A percentile compares a stretch with the other conserved stretches of the same genome.
These are phyloP conservation scores for Penicillium freii DNA, from an alignment of 2,329 filamentous ascomycete genomes.

Conservation along the genomic window DNA sequence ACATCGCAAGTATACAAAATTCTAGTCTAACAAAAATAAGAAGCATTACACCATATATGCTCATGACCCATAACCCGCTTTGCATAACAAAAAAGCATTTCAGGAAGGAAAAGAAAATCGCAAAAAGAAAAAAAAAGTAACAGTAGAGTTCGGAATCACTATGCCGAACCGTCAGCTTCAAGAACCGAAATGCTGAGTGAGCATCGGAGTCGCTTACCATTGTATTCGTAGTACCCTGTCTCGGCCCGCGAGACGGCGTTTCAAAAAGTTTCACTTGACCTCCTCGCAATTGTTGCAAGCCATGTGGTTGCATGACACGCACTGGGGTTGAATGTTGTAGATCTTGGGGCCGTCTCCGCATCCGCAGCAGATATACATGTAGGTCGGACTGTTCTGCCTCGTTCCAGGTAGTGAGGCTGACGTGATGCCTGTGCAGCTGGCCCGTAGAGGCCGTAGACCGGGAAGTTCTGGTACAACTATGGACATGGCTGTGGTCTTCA, in stretches of 20 bases:
- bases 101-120: not conserved
- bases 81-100: not conserved
- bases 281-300: slow-evolving; percentile 31
- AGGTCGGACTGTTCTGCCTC: slow-evolving; percentile 15
- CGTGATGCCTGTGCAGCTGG: not conserved
- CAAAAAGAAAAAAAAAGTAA: slow-evolving; percentile 10
- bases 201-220: slow-evolving; percentile 14
- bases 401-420: not conserved
- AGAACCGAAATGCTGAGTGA: slow-evolving; percentile 8
- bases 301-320: slow-evolving; percentile 34
- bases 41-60: slow-evolving; percentile 14
- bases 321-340: slow-evolving; percentile 33
- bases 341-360: slow-evolving; percentile 43
- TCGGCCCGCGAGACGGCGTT: slow-evolving; percentile 1
- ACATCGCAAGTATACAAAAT: slow-evolving; percentile 21
- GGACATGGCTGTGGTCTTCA: slow-evolving; percentile 10
- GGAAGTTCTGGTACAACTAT: slow-evolving; percentile 15
- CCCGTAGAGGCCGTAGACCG: slow-evolving; percentile 14
- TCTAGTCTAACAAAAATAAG: slow-evolving; percentile 13
- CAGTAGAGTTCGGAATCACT: slow-evolving; percentile 13
- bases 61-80: slow-evolving; percentile 6
- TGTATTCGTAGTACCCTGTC: slow-evolving; percentile 3
- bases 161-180: slow-evolving; percentile 9
- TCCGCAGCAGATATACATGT: slow-evolving; percentile 41
- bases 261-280: slow-evolving; percentile 28